phyloP scores from a whole-genome alignment of 1,284 basidiomycete species.

The Psilocybe mexicana region DNA sequence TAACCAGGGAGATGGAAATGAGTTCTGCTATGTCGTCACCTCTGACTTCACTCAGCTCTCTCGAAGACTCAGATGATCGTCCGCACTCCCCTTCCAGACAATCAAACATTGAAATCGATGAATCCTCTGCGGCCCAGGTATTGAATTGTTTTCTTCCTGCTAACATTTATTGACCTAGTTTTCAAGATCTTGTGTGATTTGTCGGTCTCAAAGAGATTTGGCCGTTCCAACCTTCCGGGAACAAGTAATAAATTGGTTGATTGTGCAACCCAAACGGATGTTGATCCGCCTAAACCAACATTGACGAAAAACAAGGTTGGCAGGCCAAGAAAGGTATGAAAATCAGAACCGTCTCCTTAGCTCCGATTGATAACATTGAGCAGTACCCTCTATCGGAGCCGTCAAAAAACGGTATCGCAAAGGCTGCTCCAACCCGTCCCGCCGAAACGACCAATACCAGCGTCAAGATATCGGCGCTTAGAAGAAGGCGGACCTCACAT shows the following conservation, averaged over 20 bases:
- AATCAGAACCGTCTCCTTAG: not conserved
- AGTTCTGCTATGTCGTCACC: constrained; percentile 65
- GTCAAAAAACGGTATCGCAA: constrained; percentile 13
- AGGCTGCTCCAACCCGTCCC: constrained; percentile 9
- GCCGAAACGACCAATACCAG: constrained; percentile 23
- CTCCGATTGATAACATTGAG: not conserved
- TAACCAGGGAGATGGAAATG: constrained; percentile 39
- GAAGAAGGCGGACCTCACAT: constrained; percentile 34
- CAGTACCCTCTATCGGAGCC: constrained; percentile 18
- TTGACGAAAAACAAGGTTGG: constrained; percentile 24
- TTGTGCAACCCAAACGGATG: constrained; percentile 28
- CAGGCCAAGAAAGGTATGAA: constrained; percentile 24
- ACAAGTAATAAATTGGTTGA: constrained; percentile 18
- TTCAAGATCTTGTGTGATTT: constrained; percentile 40
- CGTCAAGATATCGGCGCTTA: constrained; percentile 32
- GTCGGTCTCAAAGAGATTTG: constrained; percentile 15
- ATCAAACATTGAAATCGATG: constrained; percentile 33
- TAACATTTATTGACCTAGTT: not conserved
- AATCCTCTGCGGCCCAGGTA: constrained; percentile 48
- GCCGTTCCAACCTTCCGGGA: constrained; percentile 9
- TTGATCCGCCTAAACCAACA: constrained; percentile 18
- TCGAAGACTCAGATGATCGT: constrained; percentile 60
- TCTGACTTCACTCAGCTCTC: constrained; percentile 71
- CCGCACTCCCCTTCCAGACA: constrained; percentile 23
- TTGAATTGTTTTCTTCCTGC: not conserved